Evolutionary conservation across 1,284 basidiomycete species (phyloP).

Genomic region (Trametes versicolor): DNA sequence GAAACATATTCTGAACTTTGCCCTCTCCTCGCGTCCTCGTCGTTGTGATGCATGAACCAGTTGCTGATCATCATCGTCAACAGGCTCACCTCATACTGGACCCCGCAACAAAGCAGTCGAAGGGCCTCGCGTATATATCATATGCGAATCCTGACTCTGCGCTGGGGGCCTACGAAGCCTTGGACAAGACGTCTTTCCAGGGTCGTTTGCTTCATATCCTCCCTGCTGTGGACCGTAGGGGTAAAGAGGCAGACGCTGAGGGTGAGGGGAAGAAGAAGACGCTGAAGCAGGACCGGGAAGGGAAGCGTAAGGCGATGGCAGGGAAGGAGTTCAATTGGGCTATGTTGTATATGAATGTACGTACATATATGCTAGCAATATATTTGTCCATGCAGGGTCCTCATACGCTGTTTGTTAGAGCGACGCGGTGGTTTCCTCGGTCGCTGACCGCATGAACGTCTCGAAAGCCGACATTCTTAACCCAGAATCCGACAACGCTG

Average conservation of each 20-base stretch:
- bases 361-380: conserved; percentile 48
- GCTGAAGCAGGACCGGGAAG: conserved; percentile 75
- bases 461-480: conserved; percentile 90
- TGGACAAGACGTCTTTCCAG: conserved; percentile 92
- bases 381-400: conserved; percentile 24
- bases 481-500: conserved; percentile 78
- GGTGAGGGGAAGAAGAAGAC: conserved; percentile 56
- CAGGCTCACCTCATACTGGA: conserved; percentile 90
- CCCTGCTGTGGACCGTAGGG: conserved; percentile 77
- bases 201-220: conserved; percentile 93
- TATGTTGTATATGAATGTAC: conserved; percentile 96
- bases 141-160: conserved; percentile 77
- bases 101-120: conserved; percentile 69
- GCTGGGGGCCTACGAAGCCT: conserved; percentile 76
- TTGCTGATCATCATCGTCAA: conserved; percentile 22
- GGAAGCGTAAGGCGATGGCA: conserved; percentile 77
- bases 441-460: conserved; percentile 51
- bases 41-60: not conserved
- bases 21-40: conserved; percentile 22
- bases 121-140: conserved; percentile 89
- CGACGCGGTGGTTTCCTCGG: conserved; percentile 50
- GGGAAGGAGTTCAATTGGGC: conserved; percentile 96
- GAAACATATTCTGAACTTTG: conserved; percentile 48
- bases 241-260: conserved; percentile 55
- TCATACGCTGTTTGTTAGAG: conserved; percentile 58